These are phyloP conservation scores for Coniella vitis DNA, from an alignment of 2,329 filamentous ascomycete species.

Conservation along the genomic window DNA sequence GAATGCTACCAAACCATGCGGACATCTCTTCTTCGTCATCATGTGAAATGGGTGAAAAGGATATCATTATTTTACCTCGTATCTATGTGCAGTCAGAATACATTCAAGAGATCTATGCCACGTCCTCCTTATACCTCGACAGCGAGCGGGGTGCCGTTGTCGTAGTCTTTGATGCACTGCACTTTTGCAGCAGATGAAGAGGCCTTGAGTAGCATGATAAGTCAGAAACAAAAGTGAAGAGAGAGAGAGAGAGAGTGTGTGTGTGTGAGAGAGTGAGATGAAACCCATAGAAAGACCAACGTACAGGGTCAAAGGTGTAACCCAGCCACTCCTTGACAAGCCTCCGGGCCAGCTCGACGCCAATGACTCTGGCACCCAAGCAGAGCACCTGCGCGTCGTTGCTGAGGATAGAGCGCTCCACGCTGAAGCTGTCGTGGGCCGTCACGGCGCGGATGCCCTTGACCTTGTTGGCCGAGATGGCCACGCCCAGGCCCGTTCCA, in stretches of 20 bases:
- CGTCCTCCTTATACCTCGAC: not conserved
- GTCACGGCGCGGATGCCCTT: slow-evolving; percentile 78
- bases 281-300: slow-evolving; percentile 19
- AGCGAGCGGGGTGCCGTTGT: slow-evolving; percentile 1
- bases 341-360: slow-evolving; percentile 70
- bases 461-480: slow-evolving; percentile 82
- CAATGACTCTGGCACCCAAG: slow-evolving; percentile 77
- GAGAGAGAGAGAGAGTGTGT: too few species aligned
- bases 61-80: too few species aligned
- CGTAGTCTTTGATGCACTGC: slow-evolving; percentile 10
- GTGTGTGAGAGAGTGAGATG: too few species aligned
- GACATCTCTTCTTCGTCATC: too few species aligned
- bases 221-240: too few species aligned
- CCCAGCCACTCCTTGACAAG: slow-evolving; percentile 75
- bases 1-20: too few species aligned
- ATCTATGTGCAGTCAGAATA: not conserved
- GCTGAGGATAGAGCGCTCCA: slow-evolving; percentile 72
- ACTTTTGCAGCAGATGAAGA: slow-evolving; percentile 13
- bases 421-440: slow-evolving; percentile 78
- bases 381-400: slow-evolving; percentile 85
- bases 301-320: slow-evolving; percentile 64
- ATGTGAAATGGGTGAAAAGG: too few species aligned
- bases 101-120: not conserved
- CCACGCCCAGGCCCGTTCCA: slow-evolving; percentile 79
- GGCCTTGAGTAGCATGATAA: too few species aligned